A percentile compares a stretch with the other conserved stretches of the same genome.
phyloP scores from a whole-genome alignment of 1,284 basidiomycete species.

The Ceratobasidium theobromae region DNA sequence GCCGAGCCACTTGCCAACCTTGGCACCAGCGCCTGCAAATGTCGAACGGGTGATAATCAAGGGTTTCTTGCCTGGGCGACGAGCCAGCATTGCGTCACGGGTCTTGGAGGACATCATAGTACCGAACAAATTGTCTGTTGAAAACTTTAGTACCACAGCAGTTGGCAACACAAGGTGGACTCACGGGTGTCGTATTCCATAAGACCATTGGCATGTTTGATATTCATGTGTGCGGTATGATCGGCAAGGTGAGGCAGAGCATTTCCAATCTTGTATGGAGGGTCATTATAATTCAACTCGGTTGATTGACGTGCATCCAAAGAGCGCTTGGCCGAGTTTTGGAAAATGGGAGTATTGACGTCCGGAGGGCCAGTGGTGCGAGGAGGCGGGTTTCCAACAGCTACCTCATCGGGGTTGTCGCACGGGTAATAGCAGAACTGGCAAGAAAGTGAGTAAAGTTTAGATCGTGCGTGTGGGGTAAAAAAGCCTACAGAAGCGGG shows the following conservation, averaged over 20 bases:
- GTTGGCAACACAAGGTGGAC: conserved; percentile 25
- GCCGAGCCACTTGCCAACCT: conserved; percentile 69
- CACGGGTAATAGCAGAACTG: conserved; percentile 64
- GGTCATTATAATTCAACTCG: conserved; percentile 29
- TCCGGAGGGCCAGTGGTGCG: conserved; percentile 54
- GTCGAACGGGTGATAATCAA: conserved; percentile 73
- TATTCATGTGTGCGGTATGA: conserved; percentile 47
- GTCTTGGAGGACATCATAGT: conserved; percentile 70
- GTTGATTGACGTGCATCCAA: background rate
- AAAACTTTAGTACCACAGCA: background rate
- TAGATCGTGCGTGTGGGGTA: conserved; percentile 41
- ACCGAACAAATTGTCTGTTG: conserved; percentile 62
- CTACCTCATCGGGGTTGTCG: conserved; percentile 58
- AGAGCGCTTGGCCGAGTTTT: conserved; percentile 7
- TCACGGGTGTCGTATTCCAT: conserved; percentile 60
- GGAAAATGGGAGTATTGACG: conserved; percentile 56
- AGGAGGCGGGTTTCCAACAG: conserved; percentile 54
- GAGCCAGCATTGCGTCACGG: conserved; percentile 59
- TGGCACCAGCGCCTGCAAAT: conserved; percentile 64
- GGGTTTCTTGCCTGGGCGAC: conserved; percentile 60
- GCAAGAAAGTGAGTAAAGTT: background rate
- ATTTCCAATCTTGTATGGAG: conserved; percentile 35
- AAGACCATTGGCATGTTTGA: conserved; percentile 62
- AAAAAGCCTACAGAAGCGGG: conserved; percentile 47
- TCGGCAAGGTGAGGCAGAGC: conserved; percentile 36